Percentiles rank a stretch among this genome's conserved stretches.
Conservation (phyloP, 768 basidiomycete genomes). For the Mycena rebaudengoi region DNA sequence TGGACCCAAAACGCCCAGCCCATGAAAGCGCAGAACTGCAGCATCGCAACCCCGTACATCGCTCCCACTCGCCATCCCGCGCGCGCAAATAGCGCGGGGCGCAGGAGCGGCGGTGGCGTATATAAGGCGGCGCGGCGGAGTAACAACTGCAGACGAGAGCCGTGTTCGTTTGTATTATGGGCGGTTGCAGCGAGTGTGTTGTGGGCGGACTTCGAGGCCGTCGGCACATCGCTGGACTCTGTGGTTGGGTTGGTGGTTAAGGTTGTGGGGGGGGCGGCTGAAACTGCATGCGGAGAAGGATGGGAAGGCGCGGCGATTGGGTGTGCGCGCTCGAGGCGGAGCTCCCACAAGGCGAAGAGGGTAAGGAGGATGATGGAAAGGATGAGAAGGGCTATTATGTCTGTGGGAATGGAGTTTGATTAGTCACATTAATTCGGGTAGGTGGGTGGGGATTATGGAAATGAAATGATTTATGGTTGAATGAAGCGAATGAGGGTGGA, state of each 20-base stretch:
- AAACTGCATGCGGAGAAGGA: too few relatives aligned
- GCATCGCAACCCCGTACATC: slow-evolving; percentile 56
- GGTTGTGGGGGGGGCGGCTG: too few relatives aligned
- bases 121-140: not conserved
- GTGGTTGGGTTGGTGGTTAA: too few relatives aligned
- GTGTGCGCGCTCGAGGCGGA: slow-evolving; percentile 59
- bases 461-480: too few relatives aligned
- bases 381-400: slow-evolving; percentile 77
- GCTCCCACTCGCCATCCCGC: slow-evolving; percentile 57
- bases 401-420: slow-evolving; percentile 37
- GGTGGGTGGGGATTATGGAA: not conserved
- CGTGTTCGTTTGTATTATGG: too few relatives aligned
- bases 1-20: slow-evolving; percentile 43
- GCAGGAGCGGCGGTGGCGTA: slow-evolving; percentile 60
- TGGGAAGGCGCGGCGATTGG: not conserved
- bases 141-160: too few relatives aligned
- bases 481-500: not conserved
- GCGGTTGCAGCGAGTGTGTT: too few relatives aligned
- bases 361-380: slow-evolving; percentile 64
- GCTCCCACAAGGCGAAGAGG: slow-evolving; percentile 73
- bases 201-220: too few relatives aligned
- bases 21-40: slow-evolving; percentile 57
- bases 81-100: slow-evolving; percentile 56
- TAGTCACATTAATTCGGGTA: not conserved
- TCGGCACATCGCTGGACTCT: too few relatives aligned